phyloP scores from a whole-genome alignment of 1,139 yeast species.

The Maudiozyma humilis region DNA sequence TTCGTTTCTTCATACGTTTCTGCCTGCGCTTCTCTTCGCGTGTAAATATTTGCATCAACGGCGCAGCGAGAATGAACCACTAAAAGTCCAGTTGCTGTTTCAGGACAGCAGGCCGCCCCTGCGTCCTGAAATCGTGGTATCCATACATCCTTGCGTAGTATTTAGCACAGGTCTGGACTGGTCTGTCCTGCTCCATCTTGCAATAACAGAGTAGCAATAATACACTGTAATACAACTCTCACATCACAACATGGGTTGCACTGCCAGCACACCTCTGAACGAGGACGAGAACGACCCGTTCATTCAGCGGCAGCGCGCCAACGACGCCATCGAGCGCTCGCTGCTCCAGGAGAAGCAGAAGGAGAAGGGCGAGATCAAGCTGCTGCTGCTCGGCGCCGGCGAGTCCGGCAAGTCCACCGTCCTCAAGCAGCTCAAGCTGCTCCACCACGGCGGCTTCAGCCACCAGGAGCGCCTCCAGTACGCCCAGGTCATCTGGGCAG shows the following conservation, averaged over 20 bases:
- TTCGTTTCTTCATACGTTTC: too few species aligned
- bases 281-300: conserved; percentile 43
- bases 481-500: conserved; percentile 90
- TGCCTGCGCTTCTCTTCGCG: background rate
- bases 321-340: conserved; percentile 62
- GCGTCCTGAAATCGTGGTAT: too few species aligned
- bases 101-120: too few species aligned
- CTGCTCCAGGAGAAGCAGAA: conserved; percentile 46
- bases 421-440: conserved; percentile 78
- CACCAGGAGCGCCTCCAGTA: conserved; percentile 74
- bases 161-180: too few species aligned
- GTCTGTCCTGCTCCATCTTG: too few species aligned
- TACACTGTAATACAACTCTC: too few species aligned
- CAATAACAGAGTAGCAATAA: too few species aligned
- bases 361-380: conserved; percentile 49
- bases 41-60: background rate
- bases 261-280: conserved; percentile 44
- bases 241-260: conserved; percentile 83
- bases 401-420: conserved; percentile 96
- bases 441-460: conserved; percentile 82
- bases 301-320: conserved; percentile 43
- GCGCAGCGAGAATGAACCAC: conserved; percentile 1
- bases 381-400: conserved; percentile 82
- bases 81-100: conserved; percentile 1
- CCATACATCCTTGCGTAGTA: too few species aligned